Conservation (phyloP, 306 rosid species). For the Casuarina cunninghamiana region DNA sequence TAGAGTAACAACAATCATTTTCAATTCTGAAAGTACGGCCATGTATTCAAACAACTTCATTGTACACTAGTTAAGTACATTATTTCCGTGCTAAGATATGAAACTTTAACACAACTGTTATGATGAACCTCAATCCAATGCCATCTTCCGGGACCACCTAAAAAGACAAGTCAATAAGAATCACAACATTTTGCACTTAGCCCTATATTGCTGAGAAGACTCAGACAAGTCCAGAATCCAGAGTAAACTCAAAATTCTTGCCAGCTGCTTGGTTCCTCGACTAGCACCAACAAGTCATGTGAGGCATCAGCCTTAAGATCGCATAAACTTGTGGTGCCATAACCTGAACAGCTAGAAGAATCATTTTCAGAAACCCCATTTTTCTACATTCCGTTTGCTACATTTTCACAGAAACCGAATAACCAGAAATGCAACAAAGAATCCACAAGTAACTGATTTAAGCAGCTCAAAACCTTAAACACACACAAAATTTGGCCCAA, state of each 20-base stretch:
- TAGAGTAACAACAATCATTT: not conserved
- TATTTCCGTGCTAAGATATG: not conserved
- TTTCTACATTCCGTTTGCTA: slow-evolving; percentile 19
- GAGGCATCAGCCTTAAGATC: not conserved
- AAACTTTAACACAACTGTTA: not conserved
- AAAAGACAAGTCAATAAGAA: not conserved
- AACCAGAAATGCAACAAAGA: slow-evolving; percentile 18
- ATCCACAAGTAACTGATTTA: slow-evolving; percentile 20
- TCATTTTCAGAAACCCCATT: slow-evolving; percentile 12
- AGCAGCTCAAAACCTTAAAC: slow-evolving; percentile 27
- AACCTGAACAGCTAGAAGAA: slow-evolving; percentile 6
- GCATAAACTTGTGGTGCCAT: slow-evolving; percentile 21
- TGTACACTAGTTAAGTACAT: not conserved
- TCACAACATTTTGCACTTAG: not conserved
- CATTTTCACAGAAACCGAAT: slow-evolving; percentile 11
- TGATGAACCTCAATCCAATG: not conserved
- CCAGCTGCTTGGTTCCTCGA: not conserved
- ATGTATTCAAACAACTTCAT: not conserved
- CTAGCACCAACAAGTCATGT: slow-evolving; percentile 20
- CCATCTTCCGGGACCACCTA: not conserved
- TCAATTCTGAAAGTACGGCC: not conserved
- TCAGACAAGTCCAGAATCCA: not conserved
- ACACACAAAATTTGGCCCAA: slow-evolving; percentile 32
- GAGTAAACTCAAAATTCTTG: not conserved
- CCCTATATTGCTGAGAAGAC: not conserved